These are phyloP conservation scores for Grigorovia yakushimaensis DNA, from an alignment of 805 yeast genomes.

Conservation along the genomic window DNA sequence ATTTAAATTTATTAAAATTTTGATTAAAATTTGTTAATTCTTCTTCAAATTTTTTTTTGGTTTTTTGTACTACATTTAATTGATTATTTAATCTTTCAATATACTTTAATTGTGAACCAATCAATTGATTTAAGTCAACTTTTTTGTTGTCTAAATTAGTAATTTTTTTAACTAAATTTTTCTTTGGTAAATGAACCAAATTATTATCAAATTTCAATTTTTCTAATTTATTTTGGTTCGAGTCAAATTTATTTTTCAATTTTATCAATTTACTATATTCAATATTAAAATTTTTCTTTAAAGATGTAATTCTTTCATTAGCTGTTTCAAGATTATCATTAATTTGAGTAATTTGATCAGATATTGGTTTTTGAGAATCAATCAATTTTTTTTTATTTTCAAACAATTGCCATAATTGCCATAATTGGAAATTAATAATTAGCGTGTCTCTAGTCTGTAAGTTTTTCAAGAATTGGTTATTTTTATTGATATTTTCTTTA, in stretches of 20 bases:
- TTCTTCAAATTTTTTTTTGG: conserved; percentile 32
- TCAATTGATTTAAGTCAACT: conserved; percentile 42
- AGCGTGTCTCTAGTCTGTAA: conserved; percentile 38
- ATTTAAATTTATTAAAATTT: conserved; percentile 25
- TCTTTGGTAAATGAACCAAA: conserved; percentile 42
- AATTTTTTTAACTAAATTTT: conserved; percentile 39
- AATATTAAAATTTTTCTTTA: conserved; percentile 37
- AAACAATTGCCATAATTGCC: conserved; percentile 57
- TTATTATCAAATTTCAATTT: conserved; percentile 35
- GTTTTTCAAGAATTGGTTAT: conserved; percentile 52
- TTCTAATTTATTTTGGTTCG: conserved; percentile 18
- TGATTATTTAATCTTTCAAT: conserved; percentile 38
- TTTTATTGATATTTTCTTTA: conserved; percentile 64
- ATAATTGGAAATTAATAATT: conserved; percentile 43
- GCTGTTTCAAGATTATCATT: conserved; percentile 25
- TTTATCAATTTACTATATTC: conserved; percentile 36
- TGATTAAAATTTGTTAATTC: conserved; percentile 19
- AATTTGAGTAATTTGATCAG: conserved; percentile 21
- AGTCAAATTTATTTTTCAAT: conserved; percentile 21
- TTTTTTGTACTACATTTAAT: conserved; percentile 35
- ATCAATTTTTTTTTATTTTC: conserved; percentile 20
- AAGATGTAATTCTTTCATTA: conserved; percentile 27
- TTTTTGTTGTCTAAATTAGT: conserved; percentile 38
- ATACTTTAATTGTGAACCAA: conserved; percentile 38
- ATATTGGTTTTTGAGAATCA: conserved; percentile 20